Evolutionary conservation across 352 stramenopile genomes (phyloP).

Genomic region (Globisporangium viniferum): DNA sequence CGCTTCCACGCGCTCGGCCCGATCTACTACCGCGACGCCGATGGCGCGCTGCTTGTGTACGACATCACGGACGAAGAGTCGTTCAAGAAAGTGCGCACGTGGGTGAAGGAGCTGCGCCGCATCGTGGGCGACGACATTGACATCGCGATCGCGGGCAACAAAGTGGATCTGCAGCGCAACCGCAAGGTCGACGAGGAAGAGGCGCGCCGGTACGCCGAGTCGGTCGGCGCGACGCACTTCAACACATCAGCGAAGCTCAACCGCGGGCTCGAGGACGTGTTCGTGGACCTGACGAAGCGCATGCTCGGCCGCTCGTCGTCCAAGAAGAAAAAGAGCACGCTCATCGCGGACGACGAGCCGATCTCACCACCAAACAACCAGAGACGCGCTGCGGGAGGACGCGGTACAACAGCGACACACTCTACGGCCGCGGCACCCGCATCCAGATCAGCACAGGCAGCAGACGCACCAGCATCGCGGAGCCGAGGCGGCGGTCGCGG

Average conservation of each 20-base stretch:
- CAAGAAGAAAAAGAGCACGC: conserved; percentile 78
- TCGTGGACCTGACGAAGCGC: conserved; percentile 85
- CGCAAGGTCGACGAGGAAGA: conserved; percentile 87
- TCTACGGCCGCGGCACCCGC: conserved; percentile 10
- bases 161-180: conserved; percentile 88
- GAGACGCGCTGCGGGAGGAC: conserved; percentile 2
- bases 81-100: conserved; percentile 91
- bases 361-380: conserved; percentile 26
- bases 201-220: conserved; percentile 80
- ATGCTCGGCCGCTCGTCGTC: conserved; percentile 62
- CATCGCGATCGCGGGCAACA: conserved; percentile 93
- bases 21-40: conserved; percentile 90
- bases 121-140: conserved; percentile 90
- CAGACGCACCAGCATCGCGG: conserved; percentile 16
- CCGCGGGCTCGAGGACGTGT: conserved; percentile 88
- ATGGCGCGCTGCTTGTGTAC: conserved; percentile 89
- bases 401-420: conserved; percentile 11
- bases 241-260: conserved; percentile 92
- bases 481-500: conserved; percentile 48
- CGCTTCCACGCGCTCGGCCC: conserved; percentile 84
- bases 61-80: conserved; percentile 91
- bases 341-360: conserved; percentile 77
- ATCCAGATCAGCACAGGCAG: neutral
- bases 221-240: conserved; percentile 87
- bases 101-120: conserved; percentile 90